Evolutionary conservation across 2,329 filamentous ascomycete genomes (phyloP).

Genomic region (Sporothrix pallida): DNA sequence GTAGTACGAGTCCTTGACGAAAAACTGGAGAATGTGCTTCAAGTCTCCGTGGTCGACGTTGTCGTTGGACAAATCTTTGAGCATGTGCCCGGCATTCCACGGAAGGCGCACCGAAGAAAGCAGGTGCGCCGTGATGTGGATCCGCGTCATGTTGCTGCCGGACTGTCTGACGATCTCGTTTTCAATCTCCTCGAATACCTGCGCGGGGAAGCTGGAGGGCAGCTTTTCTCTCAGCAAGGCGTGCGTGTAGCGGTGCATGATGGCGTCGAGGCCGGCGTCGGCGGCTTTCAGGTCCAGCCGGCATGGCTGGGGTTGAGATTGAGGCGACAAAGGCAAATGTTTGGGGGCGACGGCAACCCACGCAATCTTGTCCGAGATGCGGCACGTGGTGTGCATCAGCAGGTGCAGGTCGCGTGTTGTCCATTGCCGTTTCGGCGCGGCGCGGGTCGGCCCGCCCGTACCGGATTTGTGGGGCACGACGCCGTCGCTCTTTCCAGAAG

Average conservation of each 20-base stretch:
- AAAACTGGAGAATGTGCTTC: no score
- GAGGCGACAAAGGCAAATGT: not conserved
- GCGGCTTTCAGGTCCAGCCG: not conserved
- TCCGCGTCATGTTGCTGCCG: conserved; percentile 3
- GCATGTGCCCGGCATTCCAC: not conserved
- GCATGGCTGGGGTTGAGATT: not conserved
- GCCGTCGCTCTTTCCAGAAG: not conserved
- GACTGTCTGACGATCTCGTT: not conserved
- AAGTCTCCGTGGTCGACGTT: no score
- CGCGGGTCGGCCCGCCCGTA: not conserved
- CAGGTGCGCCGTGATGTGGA: not conserved
- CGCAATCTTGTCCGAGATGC: not conserved
- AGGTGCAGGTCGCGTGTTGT: conserved; percentile 5
- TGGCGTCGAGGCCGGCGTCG: not conserved
- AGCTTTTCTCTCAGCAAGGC: not conserved
- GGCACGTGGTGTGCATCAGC: conserved; percentile 17
- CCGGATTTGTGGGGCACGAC: not conserved
- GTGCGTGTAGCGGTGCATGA: not conserved
- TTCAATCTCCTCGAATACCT: not conserved
- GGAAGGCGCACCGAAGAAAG: not conserved
- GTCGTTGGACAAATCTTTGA: not conserved
- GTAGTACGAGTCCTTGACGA: not conserved
- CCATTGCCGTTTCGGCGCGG: conserved; percentile 3
- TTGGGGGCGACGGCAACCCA: not conserved
- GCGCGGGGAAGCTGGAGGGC: not conserved